A percentile compares a stretch with the other conserved stretches of the same genome.
Conservation (phyloP, 495 filamentous ascomycete species). For the Xylaria nigripes region DNA sequence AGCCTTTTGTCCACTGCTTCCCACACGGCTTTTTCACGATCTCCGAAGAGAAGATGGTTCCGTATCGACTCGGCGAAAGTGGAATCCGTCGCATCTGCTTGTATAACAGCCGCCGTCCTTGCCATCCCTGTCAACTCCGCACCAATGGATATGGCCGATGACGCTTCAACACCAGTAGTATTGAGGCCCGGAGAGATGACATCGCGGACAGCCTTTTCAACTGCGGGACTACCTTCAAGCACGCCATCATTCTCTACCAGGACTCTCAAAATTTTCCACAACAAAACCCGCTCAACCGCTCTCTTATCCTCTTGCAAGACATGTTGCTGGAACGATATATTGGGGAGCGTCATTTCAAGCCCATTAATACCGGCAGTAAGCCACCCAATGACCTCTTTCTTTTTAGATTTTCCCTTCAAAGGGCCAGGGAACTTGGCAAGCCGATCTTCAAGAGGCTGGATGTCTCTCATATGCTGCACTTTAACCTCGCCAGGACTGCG, state of each 20-base stretch:
- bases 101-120: constrained; percentile 22
- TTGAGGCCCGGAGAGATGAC: constrained; percentile 57
- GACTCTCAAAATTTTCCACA: constrained; percentile 80
- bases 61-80: constrained; percentile 61
- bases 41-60: constrained; percentile 62
- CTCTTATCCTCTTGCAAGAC: constrained; percentile 51
- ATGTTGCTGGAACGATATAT: constrained; percentile 36
- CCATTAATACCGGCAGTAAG: constrained; percentile 62
- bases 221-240: constrained; percentile 62
- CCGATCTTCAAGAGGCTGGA: constrained; percentile 58
- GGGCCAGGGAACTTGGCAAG: constrained; percentile 84
- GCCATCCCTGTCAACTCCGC: constrained; percentile 17
- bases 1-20: constrained; percentile 84
- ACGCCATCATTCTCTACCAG: constrained; percentile 81
- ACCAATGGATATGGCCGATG: constrained; percentile 18
- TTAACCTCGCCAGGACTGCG: constrained; percentile 81
- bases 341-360: constrained; percentile 55
- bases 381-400: constrained; percentile 87
- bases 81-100: constrained; percentile 56
- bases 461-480: constrained; percentile 58
- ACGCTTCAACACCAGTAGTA: constrained; percentile 15
- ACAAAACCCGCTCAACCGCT: constrained; percentile 68
- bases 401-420: constrained; percentile 79
- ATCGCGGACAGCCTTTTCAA: constrained; percentile 64
- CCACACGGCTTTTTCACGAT: constrained; percentile 90